Evolutionary conservation across 31 red algal genomes (phyloP).

Genomic region (Pterothamnion heteromorphum): DNA sequence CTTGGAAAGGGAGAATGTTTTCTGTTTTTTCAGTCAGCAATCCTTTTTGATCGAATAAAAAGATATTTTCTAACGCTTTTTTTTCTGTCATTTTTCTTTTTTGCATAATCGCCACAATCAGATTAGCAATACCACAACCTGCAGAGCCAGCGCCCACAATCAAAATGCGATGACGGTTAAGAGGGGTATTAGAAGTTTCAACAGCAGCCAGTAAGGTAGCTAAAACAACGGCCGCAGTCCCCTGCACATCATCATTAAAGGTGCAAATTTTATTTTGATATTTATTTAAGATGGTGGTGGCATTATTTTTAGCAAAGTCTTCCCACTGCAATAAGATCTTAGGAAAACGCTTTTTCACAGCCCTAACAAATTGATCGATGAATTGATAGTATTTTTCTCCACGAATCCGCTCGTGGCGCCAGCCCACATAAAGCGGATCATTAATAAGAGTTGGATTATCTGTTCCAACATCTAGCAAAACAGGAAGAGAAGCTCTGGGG

Average conservation of each 20-base stretch:
- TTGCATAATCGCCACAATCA: slow-evolving; percentile 57
- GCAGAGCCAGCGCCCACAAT: slow-evolving; percentile 86
- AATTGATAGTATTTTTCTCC: slow-evolving; percentile 72
- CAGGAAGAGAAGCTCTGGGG: slow-evolving; percentile 64
- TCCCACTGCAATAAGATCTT: slow-evolving; percentile 85
- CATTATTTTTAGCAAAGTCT: slow-evolving; percentile 90
- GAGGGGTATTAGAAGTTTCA: slow-evolving; percentile 57
- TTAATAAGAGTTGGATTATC: slow-evolving; percentile 68
- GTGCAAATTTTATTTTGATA: slow-evolving; percentile 63
- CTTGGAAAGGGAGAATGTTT: slow-evolving; percentile 52
- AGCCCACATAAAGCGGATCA: slow-evolving; percentile 75
- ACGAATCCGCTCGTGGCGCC: slow-evolving; percentile 51
- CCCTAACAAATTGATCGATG: slow-evolving; percentile 79
- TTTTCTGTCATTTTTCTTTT: slow-evolving; percentile 48
- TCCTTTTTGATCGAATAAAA: slow-evolving; percentile 79
- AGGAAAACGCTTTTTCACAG: slow-evolving; percentile 55
- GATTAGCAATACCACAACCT: slow-evolving; percentile 81
- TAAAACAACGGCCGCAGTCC: slow-evolving; percentile 85
- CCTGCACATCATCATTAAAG: slow-evolving; percentile 99
- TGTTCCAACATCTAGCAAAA: slow-evolving; percentile 87
- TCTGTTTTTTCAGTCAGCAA: slow-evolving; percentile 62
- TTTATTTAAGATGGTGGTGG: slow-evolving; percentile 63
- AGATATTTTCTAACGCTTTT: slow-evolving; percentile 58
- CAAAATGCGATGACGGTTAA: slow-evolving; percentile 64
- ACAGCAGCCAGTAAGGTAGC: slow-evolving; percentile 74